Conservation (phyloP, 352 stramenopile species). For the Globisporangium alternatum region DNA sequence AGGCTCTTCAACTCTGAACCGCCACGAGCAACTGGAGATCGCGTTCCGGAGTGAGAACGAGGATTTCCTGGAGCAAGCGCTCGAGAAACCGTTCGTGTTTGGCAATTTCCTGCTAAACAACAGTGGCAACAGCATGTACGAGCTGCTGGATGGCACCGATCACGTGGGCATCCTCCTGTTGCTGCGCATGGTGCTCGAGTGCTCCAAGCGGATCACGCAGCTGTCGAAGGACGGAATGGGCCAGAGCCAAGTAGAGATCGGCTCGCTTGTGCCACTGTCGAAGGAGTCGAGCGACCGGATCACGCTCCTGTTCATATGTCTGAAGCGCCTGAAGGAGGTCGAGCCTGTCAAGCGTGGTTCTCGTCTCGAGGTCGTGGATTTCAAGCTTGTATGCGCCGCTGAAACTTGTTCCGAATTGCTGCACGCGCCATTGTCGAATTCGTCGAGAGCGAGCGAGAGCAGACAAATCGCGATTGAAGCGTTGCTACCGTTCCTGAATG, state of each 20-base stretch:
- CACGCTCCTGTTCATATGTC: slow-evolving; percentile 72
- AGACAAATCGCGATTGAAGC: slow-evolving; percentile 38
- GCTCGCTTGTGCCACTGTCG: slow-evolving; percentile 42
- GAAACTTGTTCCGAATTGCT: slow-evolving; percentile 38
- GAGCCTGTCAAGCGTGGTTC: slow-evolving; percentile 7
- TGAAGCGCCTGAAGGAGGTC: slow-evolving; percentile 72
- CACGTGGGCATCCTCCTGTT: slow-evolving; percentile 70
- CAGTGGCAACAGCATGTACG: slow-evolving; percentile 39
- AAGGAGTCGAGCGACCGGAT: slow-evolving; percentile 54
- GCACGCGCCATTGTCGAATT: not conserved
- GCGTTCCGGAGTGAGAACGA: slow-evolving; percentile 49
- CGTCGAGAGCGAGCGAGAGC: slow-evolving; percentile 2
- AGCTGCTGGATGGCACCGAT: slow-evolving; percentile 52
- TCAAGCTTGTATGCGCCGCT: slow-evolving; percentile 58
- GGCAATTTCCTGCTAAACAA: slow-evolving; percentile 49
- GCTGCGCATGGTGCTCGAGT: slow-evolving; percentile 72
- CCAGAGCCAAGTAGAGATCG: not conserved
- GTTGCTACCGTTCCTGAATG: slow-evolving; percentile 46
- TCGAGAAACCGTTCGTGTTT: slow-evolving; percentile 53
- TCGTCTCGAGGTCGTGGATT: slow-evolving; percentile 25
- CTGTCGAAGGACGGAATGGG: slow-evolving; percentile 1
- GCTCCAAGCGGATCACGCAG: slow-evolving; percentile 48
- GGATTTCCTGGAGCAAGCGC: slow-evolving; percentile 65
- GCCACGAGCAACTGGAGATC: slow-evolving; percentile 66
- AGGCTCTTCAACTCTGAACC: slow-evolving; percentile 6